phyloP scores from a whole-genome alignment of 1,139 yeast species.

The Candida glucosophila region DNA sequence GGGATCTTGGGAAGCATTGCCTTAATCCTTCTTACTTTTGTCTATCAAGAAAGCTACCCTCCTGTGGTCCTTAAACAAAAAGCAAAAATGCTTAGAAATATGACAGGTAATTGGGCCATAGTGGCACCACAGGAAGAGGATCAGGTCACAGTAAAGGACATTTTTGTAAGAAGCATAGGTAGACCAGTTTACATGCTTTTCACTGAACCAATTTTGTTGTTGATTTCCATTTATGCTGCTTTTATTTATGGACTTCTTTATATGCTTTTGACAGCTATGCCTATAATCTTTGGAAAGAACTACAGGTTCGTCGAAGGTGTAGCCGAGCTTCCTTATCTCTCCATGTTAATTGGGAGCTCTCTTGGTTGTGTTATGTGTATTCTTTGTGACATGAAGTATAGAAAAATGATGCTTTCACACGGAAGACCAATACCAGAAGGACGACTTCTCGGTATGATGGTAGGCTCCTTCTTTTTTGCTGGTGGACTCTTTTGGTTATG shows the following conservation, averaged over 20 bases:
- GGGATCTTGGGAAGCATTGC: slow-evolving; percentile 35
- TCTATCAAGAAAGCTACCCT: slow-evolving; percentile 37
- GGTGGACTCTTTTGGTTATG: slow-evolving; percentile 70
- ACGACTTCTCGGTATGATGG: slow-evolving; percentile 57
- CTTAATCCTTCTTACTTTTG: slow-evolving; percentile 16
- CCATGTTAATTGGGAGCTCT: slow-evolving; percentile 48
- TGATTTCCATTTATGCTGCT: slow-evolving; percentile 61
- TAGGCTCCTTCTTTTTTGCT: slow-evolving; percentile 57
- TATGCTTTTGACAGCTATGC: slow-evolving; percentile 64
- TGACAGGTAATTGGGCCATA: slow-evolving; percentile 58
- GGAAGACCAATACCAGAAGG: slow-evolving; percentile 64
- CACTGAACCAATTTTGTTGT: slow-evolving; percentile 57
- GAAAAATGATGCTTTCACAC: slow-evolving; percentile 3
- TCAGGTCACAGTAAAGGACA: slow-evolving; percentile 47
- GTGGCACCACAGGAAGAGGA: slow-evolving; percentile 73
- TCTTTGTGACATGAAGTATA: slow-evolving; percentile 11
- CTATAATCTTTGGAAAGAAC: slow-evolving; percentile 54
- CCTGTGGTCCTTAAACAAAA: slow-evolving; percentile 39
- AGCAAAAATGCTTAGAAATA: slow-evolving; percentile 46
- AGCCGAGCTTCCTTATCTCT: slow-evolving; percentile 49
- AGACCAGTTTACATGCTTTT: slow-evolving; percentile 60
- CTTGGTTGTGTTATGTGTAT: slow-evolving; percentile 36
- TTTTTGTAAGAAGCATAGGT: slow-evolving; percentile 53
- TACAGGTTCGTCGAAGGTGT: slow-evolving; percentile 45
- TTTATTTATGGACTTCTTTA: slow-evolving; percentile 73